phyloP scores from a whole-genome alignment of 2,329 filamentous ascomycete species.

The Fusarium domesticum region DNA sequence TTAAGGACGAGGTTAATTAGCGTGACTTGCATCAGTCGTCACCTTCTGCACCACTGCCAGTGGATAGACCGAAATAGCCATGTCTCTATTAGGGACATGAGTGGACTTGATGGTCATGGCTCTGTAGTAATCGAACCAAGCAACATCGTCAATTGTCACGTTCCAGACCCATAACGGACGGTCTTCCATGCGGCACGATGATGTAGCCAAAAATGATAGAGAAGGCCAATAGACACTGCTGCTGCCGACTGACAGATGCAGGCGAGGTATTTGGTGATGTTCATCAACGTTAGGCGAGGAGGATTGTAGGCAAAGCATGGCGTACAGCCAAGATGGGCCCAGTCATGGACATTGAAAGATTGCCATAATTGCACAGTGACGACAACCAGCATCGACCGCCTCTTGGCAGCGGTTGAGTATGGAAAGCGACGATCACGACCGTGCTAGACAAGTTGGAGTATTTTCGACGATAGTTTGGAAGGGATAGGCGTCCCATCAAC shows the following conservation, averaged over 20 bases:
- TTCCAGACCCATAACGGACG: background rate
- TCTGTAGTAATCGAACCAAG: background rate
- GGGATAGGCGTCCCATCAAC: background rate
- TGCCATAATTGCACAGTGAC: slow-evolving; percentile 12
- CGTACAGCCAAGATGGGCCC: slow-evolving; percentile 3
- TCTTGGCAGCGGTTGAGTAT: slow-evolving; percentile 20
- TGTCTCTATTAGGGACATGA: too few relatives aligned
- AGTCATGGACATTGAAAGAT: slow-evolving; percentile 3
- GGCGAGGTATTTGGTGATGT: too few relatives aligned
- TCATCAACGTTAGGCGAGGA: too few relatives aligned
- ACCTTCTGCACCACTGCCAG: background rate
- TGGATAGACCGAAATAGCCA: background rate
- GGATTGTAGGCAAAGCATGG: too few relatives aligned
- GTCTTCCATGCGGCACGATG: background rate
- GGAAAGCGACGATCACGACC: slow-evolving; percentile 23
- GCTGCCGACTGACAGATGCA: background rate
- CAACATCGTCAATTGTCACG: background rate
- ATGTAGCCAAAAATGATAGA: background rate
- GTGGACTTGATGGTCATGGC: too few relatives aligned
- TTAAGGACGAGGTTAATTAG: background rate
- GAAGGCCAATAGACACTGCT: background rate
- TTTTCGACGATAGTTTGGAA: background rate
- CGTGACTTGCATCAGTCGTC: background rate
- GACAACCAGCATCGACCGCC: slow-evolving; percentile 6
- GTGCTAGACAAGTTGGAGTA: slow-evolving; percentile 14